Evolutionary conservation across 2,329 filamentous ascomycete species (phyloP).

Genomic region (Drechslerella dactyloides): DNA sequence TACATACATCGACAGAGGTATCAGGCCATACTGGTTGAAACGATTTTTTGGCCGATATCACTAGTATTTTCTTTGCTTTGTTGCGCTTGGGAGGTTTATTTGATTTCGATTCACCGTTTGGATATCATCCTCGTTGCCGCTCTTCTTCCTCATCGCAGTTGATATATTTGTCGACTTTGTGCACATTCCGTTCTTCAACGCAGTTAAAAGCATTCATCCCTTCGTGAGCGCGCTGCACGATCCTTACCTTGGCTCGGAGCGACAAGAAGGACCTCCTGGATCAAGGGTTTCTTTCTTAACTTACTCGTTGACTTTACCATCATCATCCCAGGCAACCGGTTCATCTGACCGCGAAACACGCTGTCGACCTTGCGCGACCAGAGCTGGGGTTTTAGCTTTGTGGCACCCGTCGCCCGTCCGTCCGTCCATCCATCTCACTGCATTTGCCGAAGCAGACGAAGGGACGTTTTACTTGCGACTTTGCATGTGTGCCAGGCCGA

Average conservation of each 20-base stretch:
- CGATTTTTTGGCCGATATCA: neutral
- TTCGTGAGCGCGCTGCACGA: constrained; percentile 25
- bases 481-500: constrained; percentile 23
- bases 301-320: constrained; percentile 10
- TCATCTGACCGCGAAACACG: constrained; percentile 45
- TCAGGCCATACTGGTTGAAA: constrained; percentile 4
- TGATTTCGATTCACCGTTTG: constrained; percentile 15
- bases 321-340: constrained; percentile 16
- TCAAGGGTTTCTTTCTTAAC: neutral
- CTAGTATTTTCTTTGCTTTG: neutral
- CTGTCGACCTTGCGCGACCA: constrained; percentile 21
- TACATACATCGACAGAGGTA: neutral
- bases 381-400: constrained; percentile 22
- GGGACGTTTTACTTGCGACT: constrained; percentile 18
- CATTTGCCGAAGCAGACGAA: constrained; percentile 19
- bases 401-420: constrained; percentile 42
- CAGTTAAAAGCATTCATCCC: constrained; percentile 22
- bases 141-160: constrained; percentile 12
- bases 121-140: neutral
- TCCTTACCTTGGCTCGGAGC: constrained; percentile 7
- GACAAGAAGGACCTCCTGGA: constrained; percentile 2
- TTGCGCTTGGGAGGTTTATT: constrained; percentile 40
- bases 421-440: constrained; percentile 44
- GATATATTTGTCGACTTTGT: constrained; percentile 10
- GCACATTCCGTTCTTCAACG: constrained; percentile 38